Percentiles rank a stretch among this genome's conserved stretches.
phyloP scores from a whole-genome alignment of 306 rosid genomes.

The Sphenostylis stenocarpa region DNA sequence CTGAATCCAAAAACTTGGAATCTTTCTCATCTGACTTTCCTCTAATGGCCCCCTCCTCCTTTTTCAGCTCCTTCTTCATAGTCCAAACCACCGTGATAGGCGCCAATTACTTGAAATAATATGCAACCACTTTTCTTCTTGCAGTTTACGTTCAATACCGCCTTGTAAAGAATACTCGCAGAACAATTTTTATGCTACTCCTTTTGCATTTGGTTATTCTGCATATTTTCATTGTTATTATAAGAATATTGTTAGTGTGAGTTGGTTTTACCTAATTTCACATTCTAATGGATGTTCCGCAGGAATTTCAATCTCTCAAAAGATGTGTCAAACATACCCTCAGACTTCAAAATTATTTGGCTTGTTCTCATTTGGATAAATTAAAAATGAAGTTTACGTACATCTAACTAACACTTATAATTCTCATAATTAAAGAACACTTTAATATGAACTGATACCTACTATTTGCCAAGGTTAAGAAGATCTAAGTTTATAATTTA shows the following conservation, averaged over 20 bases:
- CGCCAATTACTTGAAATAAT: constrained; percentile 56
- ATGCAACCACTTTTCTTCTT: constrained; percentile 29
- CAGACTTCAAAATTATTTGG: too few relatives aligned
- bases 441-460: not conserved
- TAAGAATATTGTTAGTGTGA: not conserved
- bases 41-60: not conserved
- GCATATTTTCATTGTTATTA: not conserved
- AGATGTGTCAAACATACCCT: too few relatives aligned
- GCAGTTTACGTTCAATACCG: constrained; percentile 37
- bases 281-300: not conserved
- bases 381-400: not conserved
- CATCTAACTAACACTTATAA: not conserved
- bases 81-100: constrained; percentile 62
- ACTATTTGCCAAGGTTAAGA: too few relatives aligned
- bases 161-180: not conserved
- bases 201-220: not conserved
- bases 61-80: constrained; percentile 32
- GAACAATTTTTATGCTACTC: not conserved
- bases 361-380: not conserved
- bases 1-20: constrained; percentile 43
- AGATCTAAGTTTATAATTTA: too few relatives aligned
- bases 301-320: not conserved
- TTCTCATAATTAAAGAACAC: not conserved
- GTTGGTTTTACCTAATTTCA: not conserved
- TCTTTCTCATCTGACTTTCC: constrained; percentile 36